Evolutionary conservation across 2,329 filamentous ascomycete species (phyloP), one percentile per base, ranked within the genome.

Genomic region (Aspergillus ochraceus): DNA sequence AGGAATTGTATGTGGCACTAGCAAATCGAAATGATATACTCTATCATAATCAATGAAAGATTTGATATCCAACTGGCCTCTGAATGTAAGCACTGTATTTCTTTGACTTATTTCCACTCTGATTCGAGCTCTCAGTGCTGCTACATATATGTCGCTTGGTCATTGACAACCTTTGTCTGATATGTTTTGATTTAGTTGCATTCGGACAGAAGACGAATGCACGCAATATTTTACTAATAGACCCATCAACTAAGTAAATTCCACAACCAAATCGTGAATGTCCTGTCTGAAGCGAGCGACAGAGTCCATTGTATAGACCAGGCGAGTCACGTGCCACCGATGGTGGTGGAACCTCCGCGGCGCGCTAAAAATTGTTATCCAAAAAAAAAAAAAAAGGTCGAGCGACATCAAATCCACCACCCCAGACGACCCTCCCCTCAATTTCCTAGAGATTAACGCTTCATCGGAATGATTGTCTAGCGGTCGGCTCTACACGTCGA

Each of bases 301-400:
- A 46, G 12, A 9, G 10, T 11, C 19, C 4, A 19, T 47, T 24
- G 19, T 47, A 47, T 47, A 47, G 45, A 11, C 12, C 12, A 1
- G 11, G 19, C 36, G 17, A 8, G 36, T 59, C 69, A 71, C 69
- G 69, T 71, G 69, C 67, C 45, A 12, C 19, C 30, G 2, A 2
- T 8, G 1, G 36, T 52, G 6, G 63, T 67, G 65, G 65, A 63
- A 47, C 61, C 64, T 65, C 63, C 61, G 61, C 59, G 53, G 60
- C 60, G 60, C 64, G 61, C 66, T 68, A 68, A 69, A 69, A 68
- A 63, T 67, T 68, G 59, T 36, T 68, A 68, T 67, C 62, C 56
- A 63, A 67, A 66, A 68, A 67, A 64, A 59, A 58, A 61, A 60
- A 59, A 59, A 55, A 63, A 47, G 58, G 52, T 22, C 24, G 52